phyloP scores from a whole-genome alignment of 805 yeast genomes.

The Wickerhamiella parazyma region DNA sequence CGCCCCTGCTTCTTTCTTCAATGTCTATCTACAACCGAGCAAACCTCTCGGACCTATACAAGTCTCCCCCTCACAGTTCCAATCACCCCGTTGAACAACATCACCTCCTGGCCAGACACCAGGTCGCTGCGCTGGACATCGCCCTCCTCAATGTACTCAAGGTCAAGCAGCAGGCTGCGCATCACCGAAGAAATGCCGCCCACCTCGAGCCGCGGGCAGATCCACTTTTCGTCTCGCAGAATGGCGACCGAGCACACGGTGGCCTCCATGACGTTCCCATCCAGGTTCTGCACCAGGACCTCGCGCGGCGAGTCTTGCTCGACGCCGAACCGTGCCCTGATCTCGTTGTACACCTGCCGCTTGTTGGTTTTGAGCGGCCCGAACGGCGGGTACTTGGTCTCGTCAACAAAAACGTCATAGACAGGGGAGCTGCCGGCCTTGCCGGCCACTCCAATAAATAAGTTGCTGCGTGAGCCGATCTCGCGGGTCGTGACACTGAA shows the following conservation, averaged over 20 bases:
- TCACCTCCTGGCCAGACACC: conserved; percentile 48
- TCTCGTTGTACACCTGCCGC: conserved; percentile 47
- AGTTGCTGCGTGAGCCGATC: conserved; percentile 21
- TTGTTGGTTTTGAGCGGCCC: conserved; percentile 65
- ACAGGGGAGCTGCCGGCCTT: conserved; percentile 19
- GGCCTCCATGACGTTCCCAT: conserved; percentile 60
- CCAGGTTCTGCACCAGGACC: conserved; percentile 53
- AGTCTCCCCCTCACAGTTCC: conserved; percentile 37
- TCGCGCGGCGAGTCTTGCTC: conserved; percentile 30
- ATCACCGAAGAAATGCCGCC: conserved; percentile 84
- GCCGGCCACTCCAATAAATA: conserved; percentile 21
- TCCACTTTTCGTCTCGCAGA: conserved; percentile 42
- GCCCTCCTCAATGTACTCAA: conserved; percentile 41
- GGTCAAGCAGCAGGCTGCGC: conserved; percentile 47
- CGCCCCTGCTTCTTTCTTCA: no score
- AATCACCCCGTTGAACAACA: conserved; percentile 69
- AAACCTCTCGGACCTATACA: no score
- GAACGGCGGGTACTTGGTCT: conserved; percentile 33
- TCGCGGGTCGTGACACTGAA: conserved; percentile 28
- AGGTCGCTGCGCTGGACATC: conserved; percentile 36
- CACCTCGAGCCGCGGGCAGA: conserved; percentile 59
- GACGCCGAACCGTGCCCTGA: conserved; percentile 36
- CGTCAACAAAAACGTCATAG: conserved; percentile 56
- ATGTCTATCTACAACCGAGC: no score
- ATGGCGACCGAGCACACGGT: conserved; percentile 72